Evolutionary conservation across 768 basidiomycete species (phyloP).

Genomic region (Pleurotus citrinopileatus): DNA sequence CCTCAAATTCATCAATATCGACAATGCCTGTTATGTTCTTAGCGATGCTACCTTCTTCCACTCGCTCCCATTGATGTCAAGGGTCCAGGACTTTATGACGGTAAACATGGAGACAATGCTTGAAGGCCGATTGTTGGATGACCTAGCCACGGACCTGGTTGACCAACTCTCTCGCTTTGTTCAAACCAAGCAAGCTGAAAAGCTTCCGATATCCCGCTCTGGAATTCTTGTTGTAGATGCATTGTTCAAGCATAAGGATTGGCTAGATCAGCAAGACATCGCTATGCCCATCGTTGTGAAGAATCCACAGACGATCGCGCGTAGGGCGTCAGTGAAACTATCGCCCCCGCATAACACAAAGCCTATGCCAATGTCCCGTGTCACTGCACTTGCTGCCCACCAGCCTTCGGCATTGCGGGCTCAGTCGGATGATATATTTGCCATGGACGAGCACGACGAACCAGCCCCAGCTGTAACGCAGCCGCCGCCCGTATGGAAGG

Average conservation of each 20-base stretch:
- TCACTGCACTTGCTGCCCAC: slow-evolving; percentile 21
- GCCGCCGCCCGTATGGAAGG: slow-evolving; percentile 45
- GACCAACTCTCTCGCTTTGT: slow-evolving; percentile 63
- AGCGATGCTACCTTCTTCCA: slow-evolving; percentile 80
- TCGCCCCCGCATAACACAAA: slow-evolving; percentile 17
- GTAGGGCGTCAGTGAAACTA: slow-evolving; percentile 11
- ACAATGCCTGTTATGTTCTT: slow-evolving; percentile 80
- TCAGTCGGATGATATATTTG: slow-evolving; percentile 70
- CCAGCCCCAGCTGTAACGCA: slow-evolving; percentile 19
- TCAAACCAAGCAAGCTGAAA: slow-evolving; percentile 55
- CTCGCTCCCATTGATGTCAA: slow-evolving; percentile 61
- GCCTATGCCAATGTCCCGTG: slow-evolving; percentile 8
- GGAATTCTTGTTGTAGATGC: slow-evolving; percentile 48
- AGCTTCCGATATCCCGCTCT: slow-evolving; percentile 65
- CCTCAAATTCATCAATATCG: slow-evolving; percentile 59
- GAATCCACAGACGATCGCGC: slow-evolving; percentile 12
- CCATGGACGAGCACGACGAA: slow-evolving; percentile 75
- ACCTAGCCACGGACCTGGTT: slow-evolving; percentile 62
- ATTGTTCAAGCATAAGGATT: slow-evolving; percentile 61
- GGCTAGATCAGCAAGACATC: slow-evolving; percentile 70
- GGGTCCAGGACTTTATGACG: slow-evolving; percentile 76
- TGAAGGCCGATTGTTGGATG: slow-evolving; percentile 77
- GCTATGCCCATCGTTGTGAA: slow-evolving; percentile 49
- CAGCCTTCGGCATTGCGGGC: slow-evolving; percentile 19
- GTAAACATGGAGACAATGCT: slow-evolving; percentile 86